These are phyloP conservation scores for Fraxinus excelsior DNA, from an alignment of 257 asterid genomes.

Conservation along the genomic window DNA sequence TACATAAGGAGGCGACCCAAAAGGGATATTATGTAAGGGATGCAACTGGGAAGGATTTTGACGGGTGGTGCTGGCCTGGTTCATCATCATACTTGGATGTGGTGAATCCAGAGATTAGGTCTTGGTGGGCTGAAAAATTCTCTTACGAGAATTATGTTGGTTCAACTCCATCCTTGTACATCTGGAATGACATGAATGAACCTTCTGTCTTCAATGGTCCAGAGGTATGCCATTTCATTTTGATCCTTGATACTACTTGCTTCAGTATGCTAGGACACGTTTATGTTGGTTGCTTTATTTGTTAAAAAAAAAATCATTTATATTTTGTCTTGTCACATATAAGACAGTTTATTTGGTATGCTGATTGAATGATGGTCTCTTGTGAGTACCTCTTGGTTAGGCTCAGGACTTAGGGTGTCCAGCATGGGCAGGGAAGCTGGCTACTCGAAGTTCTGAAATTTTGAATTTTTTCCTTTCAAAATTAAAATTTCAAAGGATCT, in stretches of 20 bases:
- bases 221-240: slow-evolving; percentile 58
- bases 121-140: slow-evolving; percentile 95
- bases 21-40: slow-evolving; percentile 91
- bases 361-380: background rate
- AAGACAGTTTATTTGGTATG: background rate
- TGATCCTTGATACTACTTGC: background rate
- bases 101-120: slow-evolving; percentile 86
- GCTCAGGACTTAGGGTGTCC: background rate
- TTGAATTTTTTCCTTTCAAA: background rate
- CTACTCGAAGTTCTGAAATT: background rate
- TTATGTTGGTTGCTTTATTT: background rate
- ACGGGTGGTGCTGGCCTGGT: slow-evolving; percentile 99
- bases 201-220: slow-evolving; percentile 99
- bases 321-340: background rate
- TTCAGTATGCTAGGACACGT: background rate
- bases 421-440: too few species aligned
- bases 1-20: slow-evolving; percentile 88
- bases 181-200: slow-evolving; percentile 99
- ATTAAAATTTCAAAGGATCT: too few species aligned
- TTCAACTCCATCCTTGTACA: slow-evolving; percentile 80
- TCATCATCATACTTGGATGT: slow-evolving; percentile 88
- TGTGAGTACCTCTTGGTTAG: background rate
- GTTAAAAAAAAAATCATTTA: background rate
- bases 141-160: slow-evolving; percentile 71
- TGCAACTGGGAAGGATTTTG: slow-evolving; percentile 81